These are phyloP conservation scores for Solanum ahanhuiri DNA, from an alignment of 257 asterid species.

Conservation along the genomic window DNA sequence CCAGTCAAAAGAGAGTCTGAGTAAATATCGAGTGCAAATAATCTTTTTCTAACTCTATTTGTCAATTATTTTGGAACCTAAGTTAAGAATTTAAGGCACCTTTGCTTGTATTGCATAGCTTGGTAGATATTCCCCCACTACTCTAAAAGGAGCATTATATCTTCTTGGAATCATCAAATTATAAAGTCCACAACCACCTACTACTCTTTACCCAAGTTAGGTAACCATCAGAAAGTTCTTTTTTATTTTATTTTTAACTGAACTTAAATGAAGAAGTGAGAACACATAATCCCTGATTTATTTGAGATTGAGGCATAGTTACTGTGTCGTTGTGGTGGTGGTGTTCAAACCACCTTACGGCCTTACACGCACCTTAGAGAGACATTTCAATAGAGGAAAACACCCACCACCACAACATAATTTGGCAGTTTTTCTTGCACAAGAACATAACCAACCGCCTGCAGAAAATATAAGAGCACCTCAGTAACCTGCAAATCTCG, in stretches of 20 bases:
- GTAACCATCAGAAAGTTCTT: not conserved
- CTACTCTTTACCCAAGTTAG: not conserved
- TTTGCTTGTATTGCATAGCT: not conserved
- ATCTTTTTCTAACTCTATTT: not conserved
- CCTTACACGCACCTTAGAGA: not conserved
- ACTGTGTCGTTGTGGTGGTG: rapidly evolving
- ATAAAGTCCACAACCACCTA: not conserved
- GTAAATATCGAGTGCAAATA: not conserved
- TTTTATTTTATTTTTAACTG: not conserved
- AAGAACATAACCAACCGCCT: not conserved
- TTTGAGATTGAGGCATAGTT: rapidly evolving
- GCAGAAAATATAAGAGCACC: not conserved
- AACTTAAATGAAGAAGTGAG: not conserved
- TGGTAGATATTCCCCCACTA: not conserved
- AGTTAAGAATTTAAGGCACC: not conserved
- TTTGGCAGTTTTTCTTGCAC: not conserved
- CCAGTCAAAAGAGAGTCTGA: not conserved
- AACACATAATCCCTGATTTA: too few species aligned
- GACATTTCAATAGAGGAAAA: too few species aligned
- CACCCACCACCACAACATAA: not conserved
- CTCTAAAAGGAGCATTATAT: not conserved
- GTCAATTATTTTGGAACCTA: not conserved
- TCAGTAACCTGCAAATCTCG: not conserved
- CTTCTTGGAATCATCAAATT: not conserved
- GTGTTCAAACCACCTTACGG: not conserved